Evolutionary conservation across 345 rosid genomes (phyloP).

Genomic region (Clausena lansium): DNA sequence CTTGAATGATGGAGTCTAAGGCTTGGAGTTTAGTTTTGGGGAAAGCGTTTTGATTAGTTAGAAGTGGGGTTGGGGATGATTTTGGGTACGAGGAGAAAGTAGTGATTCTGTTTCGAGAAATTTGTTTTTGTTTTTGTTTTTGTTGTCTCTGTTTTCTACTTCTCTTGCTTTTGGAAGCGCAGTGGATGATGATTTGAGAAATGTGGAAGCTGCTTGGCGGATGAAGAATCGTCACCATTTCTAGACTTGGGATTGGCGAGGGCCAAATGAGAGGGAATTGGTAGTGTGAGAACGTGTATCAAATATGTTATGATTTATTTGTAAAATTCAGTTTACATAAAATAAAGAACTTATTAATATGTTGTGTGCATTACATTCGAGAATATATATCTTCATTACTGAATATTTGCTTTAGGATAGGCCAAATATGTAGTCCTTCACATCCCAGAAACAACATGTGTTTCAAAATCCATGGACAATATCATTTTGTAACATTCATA

Average conservation of each 20-base stretch:
- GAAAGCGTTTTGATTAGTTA: slow-evolving; percentile 27
- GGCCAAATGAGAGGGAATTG: slow-evolving; percentile 13
- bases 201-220: slow-evolving; percentile 19
- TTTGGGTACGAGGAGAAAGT: slow-evolving; percentile 31
- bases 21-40: slow-evolving; percentile 57
- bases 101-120: slow-evolving; percentile 14
- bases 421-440: too few species aligned
- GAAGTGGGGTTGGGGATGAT: slow-evolving; percentile 61
- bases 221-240: slow-evolving; percentile 36
- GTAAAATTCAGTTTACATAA: too few species aligned
- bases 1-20: slow-evolving; percentile 49
- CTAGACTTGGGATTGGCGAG: not conserved
- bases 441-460: too few species aligned
- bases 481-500: too few species aligned
- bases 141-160: slow-evolving; percentile 31
- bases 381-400: too few species aligned
- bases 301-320: not conserved
- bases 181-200: slow-evolving; percentile 4
- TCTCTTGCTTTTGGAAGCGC: slow-evolving; percentile 36
- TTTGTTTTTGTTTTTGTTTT: slow-evolving; percentile 23
- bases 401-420: too few species aligned
- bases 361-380: too few species aligned
- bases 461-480: too few species aligned
- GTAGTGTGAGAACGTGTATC: not conserved
- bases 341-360: too few species aligned